Evolutionary conservation across 1,284 basidiomycete genomes (phyloP), one percentile per base, ranked within the genome.

Genomic region (Violaceomyces palustris): DNA sequence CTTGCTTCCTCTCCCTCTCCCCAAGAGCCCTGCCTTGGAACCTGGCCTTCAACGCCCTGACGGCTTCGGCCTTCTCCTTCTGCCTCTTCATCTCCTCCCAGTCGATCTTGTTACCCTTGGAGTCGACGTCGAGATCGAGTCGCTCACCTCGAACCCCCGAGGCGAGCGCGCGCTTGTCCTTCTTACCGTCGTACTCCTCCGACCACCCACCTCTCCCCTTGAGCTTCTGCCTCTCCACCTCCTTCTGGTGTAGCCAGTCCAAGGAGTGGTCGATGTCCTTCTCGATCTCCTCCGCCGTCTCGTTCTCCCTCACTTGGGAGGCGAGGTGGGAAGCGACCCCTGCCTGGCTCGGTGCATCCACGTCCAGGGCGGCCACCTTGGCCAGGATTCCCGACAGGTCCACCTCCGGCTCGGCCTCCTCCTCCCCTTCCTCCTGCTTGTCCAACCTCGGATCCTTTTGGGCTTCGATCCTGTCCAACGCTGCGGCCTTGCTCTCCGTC

Each of bases 381-480:
- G 50, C 65, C 6, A 63, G 39, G 5, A 72, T 53, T 14, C 39
- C 39, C 19, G 61, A 52, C 12, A 71, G 46, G 38, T 72, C 69
- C 9, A 72, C 60, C 37, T 71, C 69, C 9, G 68, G 64, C 34
- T 69, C 67, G 0, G 59, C 55, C 22, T 71, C 70, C 11, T 47
- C 42, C 9, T 63, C 59, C 52, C 50, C 46, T 3, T 50, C 41
- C 39, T 14, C 32, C 24, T 28, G n/a, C n/a, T n/a, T n/a, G n/a
- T n/a, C n/a, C n/a, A 53, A 35, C 12, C 48, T 17, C 2, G 50
- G 55, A 34, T 57, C 53, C 26, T 60, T 53, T 18, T 50, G 47
- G 14, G 56, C 58, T 44, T 61, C 57, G 29, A 56, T 45, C 12
- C 53, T 31, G 39, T 62, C 52, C 24, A 61, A 34, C 14, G 54